A percentile compares a stretch with the other conserved stretches of the same genome.
Conservation (phyloP, 148 eudicot genomes). For the Polygonum maritimum region DNA sequence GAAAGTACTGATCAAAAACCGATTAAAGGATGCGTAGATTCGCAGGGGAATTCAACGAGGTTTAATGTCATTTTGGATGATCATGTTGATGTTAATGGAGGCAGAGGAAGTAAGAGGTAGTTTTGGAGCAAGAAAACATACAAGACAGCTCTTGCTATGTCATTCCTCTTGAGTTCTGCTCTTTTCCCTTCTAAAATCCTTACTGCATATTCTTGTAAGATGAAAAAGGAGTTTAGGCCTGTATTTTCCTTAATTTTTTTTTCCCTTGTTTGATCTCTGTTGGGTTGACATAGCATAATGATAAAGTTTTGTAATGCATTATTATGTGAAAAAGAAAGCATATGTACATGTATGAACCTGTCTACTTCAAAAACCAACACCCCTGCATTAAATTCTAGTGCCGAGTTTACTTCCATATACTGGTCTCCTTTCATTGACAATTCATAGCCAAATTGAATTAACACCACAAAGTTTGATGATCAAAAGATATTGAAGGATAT, state of each 20-base stretch:
- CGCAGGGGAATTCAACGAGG: not conserved
- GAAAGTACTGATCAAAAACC: not conserved
- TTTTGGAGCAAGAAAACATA: not conserved
- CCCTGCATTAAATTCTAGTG: not conserved
- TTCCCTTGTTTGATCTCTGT: not conserved
- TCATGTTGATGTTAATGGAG: not conserved
- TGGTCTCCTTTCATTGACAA: not conserved
- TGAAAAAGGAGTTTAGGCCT: not conserved
- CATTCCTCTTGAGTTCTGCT: not conserved
- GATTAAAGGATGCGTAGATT: not conserved
- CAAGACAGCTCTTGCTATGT: conserved; percentile 1
- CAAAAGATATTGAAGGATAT: not conserved
- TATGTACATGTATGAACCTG: conserved; percentile 5
- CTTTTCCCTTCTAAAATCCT: not conserved
- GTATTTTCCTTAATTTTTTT: not conserved
- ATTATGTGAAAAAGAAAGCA: not conserved
- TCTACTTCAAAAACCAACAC: not conserved
- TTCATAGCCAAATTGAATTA: not conserved
- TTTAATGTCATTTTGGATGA: not conserved
- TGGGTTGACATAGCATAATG: not conserved
- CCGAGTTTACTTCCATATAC: not conserved
- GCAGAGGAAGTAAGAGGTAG: not conserved
- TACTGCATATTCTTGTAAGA: not conserved
- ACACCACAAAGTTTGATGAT: not conserved
- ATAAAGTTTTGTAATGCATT: conserved; percentile 9